phyloP scores from a whole-genome alignment of 768 basidiomycete genomes.

The Lactifluus subvellereus region DNA sequence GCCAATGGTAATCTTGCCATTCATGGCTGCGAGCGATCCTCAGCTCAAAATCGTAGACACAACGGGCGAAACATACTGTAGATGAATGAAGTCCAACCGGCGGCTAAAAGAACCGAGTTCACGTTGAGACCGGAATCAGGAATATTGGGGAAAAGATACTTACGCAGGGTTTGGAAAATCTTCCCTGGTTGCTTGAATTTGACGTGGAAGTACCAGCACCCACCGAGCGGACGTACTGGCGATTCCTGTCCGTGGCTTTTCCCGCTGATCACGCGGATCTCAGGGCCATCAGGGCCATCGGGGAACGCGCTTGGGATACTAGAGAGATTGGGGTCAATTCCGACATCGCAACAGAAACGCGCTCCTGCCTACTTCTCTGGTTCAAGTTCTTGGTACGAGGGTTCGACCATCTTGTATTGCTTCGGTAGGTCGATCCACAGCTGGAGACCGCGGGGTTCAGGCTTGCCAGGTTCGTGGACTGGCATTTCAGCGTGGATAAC shows the following conservation, averaged over 20 bases:
- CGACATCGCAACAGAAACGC: not conserved
- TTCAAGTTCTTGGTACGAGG: constrained; percentile 77
- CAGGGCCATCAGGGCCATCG: constrained; percentile 57
- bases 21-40: constrained; percentile 43
- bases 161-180: constrained; percentile 81
- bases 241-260: constrained; percentile 81
- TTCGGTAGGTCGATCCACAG: constrained; percentile 84
- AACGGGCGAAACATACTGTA: constrained; percentile 52
- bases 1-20: constrained; percentile 62
- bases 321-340: not conserved
- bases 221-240: constrained; percentile 85
- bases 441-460: constrained; percentile 79
- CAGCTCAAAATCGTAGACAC: not conserved
- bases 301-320: constrained; percentile 75
- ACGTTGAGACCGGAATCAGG: not conserved
- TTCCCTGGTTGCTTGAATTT: constrained; percentile 55
- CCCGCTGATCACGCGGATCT: constrained; percentile 84
- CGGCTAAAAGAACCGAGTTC: constrained; percentile 37
- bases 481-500: constrained; percentile 89
- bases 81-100: constrained; percentile 86
- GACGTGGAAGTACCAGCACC: constrained; percentile 90
- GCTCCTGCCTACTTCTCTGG: constrained; percentile 45
- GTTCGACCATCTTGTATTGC: constrained; percentile 79
- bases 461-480: constrained; percentile 55
- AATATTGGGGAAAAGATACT: constrained; percentile 27